phyloP scores from a whole-genome alignment of 2,329 filamentous ascomycete genomes.

The Chrysosporium queenslandicum region DNA sequence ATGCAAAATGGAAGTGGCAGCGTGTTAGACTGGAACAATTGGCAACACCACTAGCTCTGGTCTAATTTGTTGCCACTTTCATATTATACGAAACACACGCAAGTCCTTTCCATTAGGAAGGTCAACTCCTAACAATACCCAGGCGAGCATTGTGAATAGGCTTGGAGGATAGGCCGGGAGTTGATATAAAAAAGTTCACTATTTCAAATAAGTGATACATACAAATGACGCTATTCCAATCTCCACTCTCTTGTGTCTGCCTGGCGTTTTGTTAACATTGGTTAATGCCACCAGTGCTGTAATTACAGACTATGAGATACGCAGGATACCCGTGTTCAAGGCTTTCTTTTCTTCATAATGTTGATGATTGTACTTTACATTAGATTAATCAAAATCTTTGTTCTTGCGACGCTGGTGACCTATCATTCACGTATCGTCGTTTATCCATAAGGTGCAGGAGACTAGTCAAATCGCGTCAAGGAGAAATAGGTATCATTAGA shows the following conservation, averaged over 20 bases:
- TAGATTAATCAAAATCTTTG: background rate
- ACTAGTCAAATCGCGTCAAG: background rate
- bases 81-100: too few relatives aligned
- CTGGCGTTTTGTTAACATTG: background rate
- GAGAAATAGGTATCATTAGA: background rate
- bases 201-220: too few relatives aligned
- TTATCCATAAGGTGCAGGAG: background rate
- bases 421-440: background rate
- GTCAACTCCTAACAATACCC: too few relatives aligned
- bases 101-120: too few relatives aligned
- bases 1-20: background rate
- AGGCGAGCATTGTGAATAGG: too few relatives aligned
- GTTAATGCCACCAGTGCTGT: background rate
- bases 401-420: too few relatives aligned
- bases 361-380: background rate
- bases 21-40: conserved; percentile 7
- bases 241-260: background rate
- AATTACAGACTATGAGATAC: background rate
- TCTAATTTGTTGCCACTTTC: too few relatives aligned
- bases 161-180: too few relatives aligned
- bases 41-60: conserved; percentile 1
- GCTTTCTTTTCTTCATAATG: background rate
- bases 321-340: background rate
- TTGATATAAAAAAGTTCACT: too few relatives aligned
- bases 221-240: too few relatives aligned